Evolutionary conservation across 1,284 basidiomycete species (phyloP).

Genomic region (Ceratobasidium sp.): DNA sequence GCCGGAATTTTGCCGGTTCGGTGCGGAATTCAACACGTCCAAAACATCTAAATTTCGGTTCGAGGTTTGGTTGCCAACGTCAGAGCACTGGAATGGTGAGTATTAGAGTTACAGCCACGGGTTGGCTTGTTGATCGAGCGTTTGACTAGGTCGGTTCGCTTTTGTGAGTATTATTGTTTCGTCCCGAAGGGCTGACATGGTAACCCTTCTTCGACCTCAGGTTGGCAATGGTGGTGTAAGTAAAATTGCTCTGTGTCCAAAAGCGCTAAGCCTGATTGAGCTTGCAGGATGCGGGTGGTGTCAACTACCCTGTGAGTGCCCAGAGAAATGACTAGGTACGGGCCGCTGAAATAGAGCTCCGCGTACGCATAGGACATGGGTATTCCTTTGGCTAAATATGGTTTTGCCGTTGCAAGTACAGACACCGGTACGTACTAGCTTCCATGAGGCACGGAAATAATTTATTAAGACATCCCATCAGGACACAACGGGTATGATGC

Average conservation of each 20-base stretch:
- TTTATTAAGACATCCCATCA: neutral
- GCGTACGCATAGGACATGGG: slow-evolving; percentile 26
- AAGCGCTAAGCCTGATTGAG: neutral
- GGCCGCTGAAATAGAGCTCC: neutral
- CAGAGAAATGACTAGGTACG: neutral
- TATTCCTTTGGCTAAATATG: slow-evolving; percentile 35
- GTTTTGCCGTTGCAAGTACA: slow-evolving; percentile 37
- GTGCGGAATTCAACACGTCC: slow-evolving; percentile 38
- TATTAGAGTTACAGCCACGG: too few relatives aligned
- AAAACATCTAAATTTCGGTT: slow-evolving; percentile 30
- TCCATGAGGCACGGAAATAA: neutral
- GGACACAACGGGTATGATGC: slow-evolving; percentile 37
- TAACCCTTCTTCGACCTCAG: neutral
- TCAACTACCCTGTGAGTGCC: slow-evolving; percentile 34
- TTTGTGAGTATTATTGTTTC: slow-evolving; percentile 13
- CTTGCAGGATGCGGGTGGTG: slow-evolving; percentile 29
- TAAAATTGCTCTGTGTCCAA: neutral
- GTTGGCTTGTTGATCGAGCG: too few relatives aligned
- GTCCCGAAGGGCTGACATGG: neutral
- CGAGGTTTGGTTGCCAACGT: slow-evolving; percentile 32
- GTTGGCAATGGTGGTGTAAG: slow-evolving; percentile 44
- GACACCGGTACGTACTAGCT: slow-evolving; percentile 12
- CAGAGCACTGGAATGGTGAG: slow-evolving; percentile 33
- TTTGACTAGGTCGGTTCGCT: slow-evolving; percentile 34
- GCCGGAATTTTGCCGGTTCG: slow-evolving; percentile 43